These are phyloP conservation scores for Boletus holoroseus DNA, from an alignment of 1,284 basidiomycete species.

Conservation along the genomic window DNA sequence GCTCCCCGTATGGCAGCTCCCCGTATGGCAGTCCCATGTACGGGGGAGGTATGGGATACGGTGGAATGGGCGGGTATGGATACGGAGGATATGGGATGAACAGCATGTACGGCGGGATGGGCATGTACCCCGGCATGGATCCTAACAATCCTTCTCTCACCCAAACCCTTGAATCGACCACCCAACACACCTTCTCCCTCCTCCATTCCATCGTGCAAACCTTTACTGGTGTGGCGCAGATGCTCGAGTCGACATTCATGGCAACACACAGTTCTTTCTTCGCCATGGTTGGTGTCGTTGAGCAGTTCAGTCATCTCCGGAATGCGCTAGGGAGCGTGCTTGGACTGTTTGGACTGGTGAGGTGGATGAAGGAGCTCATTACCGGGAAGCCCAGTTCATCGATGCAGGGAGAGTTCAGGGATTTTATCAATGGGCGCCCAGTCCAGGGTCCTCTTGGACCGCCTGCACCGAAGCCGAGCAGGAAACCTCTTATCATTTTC, in stretches of 20 bases:
- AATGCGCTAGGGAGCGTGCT: conserved; percentile 93
- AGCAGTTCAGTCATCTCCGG: conserved; percentile 89
- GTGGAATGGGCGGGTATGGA: conserved; percentile 36
- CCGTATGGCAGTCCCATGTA: conserved; percentile 40
- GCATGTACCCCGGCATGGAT: conserved; percentile 41
- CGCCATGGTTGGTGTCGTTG: conserved; percentile 96
- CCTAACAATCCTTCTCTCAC: conserved; percentile 66
- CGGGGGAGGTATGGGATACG: conserved; percentile 36
- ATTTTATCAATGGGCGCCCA: conserved; percentile 63
- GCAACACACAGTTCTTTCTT: conserved; percentile 98
- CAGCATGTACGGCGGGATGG: conserved; percentile 41
- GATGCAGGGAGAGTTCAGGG: conserved; percentile 58
- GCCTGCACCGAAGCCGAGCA: conserved; percentile 57
- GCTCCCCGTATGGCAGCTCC: conserved; percentile 39
- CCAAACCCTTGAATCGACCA: conserved; percentile 84
- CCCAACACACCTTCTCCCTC: conserved; percentile 89
- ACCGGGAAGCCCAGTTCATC: conserved; percentile 44
- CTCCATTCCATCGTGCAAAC: conserved; percentile 95
- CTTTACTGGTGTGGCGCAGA: conserved; percentile 93
- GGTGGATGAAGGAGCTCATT: conserved; percentile 71
- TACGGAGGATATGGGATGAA: conserved; percentile 40
- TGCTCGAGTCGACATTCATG: conserved; percentile 98
- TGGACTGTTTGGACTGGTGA: conserved; percentile 83
- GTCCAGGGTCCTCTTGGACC: conserved; percentile 49
- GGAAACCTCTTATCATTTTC: conserved; percentile 92